phyloP scores from a whole-genome alignment of 192 early-diverging fungal species.

The Dissophora globulifera region DNA sequence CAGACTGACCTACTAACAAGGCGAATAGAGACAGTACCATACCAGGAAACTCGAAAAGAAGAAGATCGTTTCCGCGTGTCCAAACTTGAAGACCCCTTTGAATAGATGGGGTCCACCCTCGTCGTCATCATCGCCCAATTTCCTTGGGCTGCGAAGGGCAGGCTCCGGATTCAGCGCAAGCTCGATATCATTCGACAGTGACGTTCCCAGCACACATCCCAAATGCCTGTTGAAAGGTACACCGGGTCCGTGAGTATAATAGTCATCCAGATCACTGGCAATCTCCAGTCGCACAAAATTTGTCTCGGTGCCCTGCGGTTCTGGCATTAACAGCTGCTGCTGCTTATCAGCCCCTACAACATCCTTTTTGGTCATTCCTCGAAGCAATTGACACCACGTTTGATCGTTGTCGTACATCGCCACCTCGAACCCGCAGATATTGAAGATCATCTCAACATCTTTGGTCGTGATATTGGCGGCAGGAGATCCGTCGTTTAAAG shows the following conservation, averaged over 20 bases:
- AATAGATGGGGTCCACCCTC: background rate
- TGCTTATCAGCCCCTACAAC: no score
- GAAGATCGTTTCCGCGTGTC: slow-evolving; percentile 40
- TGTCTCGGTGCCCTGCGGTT: no score
- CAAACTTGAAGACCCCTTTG: slow-evolving; percentile 39
- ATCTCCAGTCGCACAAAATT: slow-evolving; percentile 30
- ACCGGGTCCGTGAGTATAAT: slow-evolving; percentile 35
- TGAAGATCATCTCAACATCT: slow-evolving; percentile 25
- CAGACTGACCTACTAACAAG: background rate
- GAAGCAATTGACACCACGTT: slow-evolving; percentile 41
- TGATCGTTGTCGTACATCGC: slow-evolving; percentile 25
- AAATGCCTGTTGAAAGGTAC: slow-evolving; percentile 46
- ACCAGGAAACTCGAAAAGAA: slow-evolving; percentile 46
- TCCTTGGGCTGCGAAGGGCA: background rate
- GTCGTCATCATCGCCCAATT: slow-evolving; percentile 13
- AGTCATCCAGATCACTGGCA: slow-evolving; percentile 26
- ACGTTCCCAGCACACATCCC: slow-evolving; percentile 28
- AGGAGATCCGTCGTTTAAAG: background rate
- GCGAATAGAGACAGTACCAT: background rate
- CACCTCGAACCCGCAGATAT: slow-evolving; percentile 34
- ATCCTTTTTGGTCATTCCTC: no score
- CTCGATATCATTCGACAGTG: slow-evolving; percentile 14
- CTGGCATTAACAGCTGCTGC: no score
- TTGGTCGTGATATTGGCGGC: slow-evolving; percentile 25
- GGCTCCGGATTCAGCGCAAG: background rate